A percentile compares a stretch with the other conserved stretches of the same genome.
These are phyloP conservation scores for Peronospora farinosa DNA, from an alignment of 352 stramenopile species.

Conservation along the genomic window DNA sequence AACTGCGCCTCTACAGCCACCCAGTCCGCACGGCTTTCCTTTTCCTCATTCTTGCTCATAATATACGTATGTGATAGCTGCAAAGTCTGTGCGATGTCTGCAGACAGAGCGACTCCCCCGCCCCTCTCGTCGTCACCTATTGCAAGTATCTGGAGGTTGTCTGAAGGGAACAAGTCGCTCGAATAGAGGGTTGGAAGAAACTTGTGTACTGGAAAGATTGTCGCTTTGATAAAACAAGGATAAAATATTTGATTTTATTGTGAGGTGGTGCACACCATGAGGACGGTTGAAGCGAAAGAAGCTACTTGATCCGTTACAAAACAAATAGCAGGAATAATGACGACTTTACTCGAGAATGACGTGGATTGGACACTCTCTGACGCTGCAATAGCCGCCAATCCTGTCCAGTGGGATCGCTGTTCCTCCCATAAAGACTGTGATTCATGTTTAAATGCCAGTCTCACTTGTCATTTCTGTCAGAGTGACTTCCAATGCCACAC, in stretches of 20 bases:
- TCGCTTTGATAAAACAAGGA: no score
- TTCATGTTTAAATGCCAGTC: slow-evolving; percentile 63
- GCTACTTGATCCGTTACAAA: no score
- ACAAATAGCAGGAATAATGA: no score
- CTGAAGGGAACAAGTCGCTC: no score
- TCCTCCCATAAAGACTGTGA: slow-evolving; percentile 63
- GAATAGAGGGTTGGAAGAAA: no score
- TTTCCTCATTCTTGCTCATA: slow-evolving; percentile 38
- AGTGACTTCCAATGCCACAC: slow-evolving; percentile 80
- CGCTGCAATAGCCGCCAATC: background rate
- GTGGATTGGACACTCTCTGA: background rate
- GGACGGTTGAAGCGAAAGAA: no score
- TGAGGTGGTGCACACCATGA: no score
- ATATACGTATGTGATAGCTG: background rate
- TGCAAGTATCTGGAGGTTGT: no score
- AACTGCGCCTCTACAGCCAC: slow-evolving; percentile 78
- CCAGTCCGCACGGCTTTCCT: slow-evolving; percentile 70
- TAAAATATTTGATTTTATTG: no score
- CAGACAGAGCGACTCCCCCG: no score
- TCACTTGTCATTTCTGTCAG: slow-evolving; percentile 78
- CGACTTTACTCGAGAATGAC: background rate
- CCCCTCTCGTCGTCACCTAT: no score
- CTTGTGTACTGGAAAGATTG: no score
- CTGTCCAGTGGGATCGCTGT: slow-evolving; percentile 35
- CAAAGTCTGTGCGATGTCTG: background rate